Evolutionary conservation across 257 asterid genomes (phyloP).

Genomic region (Fraxinus anomala): DNA sequence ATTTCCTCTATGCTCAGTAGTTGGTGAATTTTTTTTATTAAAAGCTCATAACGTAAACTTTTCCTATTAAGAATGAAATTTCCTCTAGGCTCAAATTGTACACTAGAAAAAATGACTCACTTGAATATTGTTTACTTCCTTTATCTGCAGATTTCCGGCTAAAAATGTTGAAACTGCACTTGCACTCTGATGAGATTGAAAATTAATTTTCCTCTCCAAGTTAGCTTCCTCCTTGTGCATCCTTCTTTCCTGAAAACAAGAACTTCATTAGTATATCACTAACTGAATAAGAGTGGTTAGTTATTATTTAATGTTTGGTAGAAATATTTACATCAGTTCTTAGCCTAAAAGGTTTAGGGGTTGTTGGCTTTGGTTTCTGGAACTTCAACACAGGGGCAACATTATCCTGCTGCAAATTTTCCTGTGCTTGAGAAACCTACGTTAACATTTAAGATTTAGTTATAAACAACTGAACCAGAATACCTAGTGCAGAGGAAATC

Average conservation of each 20-base stretch:
- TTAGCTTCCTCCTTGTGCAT: slow-evolving; percentile 46
- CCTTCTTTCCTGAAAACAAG: slow-evolving; percentile 45
- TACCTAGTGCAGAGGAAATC: not conserved
- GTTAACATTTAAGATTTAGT: not conserved
- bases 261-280: not conserved
- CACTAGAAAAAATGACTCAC: slow-evolving; percentile 5
- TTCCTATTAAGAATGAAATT: not conserved
- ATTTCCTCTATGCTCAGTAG: too few species aligned
- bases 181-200: slow-evolving; percentile 24
- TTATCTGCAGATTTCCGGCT: slow-evolving; percentile 24
- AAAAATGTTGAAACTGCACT: slow-evolving; percentile 15
- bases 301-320: not conserved
- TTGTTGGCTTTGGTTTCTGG: slow-evolving; percentile 48
- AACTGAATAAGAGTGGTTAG: not conserved
- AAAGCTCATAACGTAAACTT: not conserved
- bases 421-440: slow-evolving; percentile 29
- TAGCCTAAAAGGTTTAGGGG: slow-evolving; percentile 56
- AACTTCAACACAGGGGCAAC: slow-evolving; percentile 33
- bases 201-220: slow-evolving; percentile 36
- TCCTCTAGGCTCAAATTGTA: not conserved
- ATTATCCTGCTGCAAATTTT: slow-evolving; percentile 20
- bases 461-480: slow-evolving; percentile 10
- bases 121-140: slow-evolving; percentile 27
- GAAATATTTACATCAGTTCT: slow-evolving; percentile 49
- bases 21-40: not conserved